Conservation (phyloP, 257 asterid genomes). For the Primulina eburnea region DNA sequence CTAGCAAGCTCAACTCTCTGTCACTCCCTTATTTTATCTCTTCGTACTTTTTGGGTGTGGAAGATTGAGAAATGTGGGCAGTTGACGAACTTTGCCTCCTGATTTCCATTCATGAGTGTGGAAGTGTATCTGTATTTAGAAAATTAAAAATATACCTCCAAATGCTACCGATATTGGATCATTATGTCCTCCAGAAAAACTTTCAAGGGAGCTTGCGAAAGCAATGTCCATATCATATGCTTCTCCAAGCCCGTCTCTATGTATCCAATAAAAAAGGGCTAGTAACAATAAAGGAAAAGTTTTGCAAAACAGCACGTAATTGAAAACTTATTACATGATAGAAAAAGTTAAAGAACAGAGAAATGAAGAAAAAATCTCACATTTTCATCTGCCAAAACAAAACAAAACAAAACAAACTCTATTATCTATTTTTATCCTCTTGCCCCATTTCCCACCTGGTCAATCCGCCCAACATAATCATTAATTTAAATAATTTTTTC, state of each 20-base stretch:
- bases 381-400: not conserved
- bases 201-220: constrained; percentile 84
- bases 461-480: not conserved
- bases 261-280: constrained; percentile 29
- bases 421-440: not conserved
- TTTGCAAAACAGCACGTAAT: constrained; percentile 13
- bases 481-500: not conserved
- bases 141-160: constrained; percentile 60
- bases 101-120: constrained; percentile 8
- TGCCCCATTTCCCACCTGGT: not conserved
- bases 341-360: constrained; percentile 2
- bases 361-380: constrained; percentile 6
- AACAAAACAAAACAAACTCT: not conserved
- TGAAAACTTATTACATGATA: not conserved
- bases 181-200: constrained; percentile 79
- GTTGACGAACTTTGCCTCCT: not conserved
- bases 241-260: constrained; percentile 97
- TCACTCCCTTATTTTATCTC: not conserved
- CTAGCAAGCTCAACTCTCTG: not conserved
- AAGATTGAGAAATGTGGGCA: not conserved
- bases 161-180: constrained; percentile 79
- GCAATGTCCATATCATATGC: constrained; percentile 85
- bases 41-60: not conserved
- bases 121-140: constrained; percentile 15
- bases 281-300: not conserved